Evolutionary conservation across 768 basidiomycete species (phyloP).

Genomic region (Psilocybe subaeruginosa): DNA sequence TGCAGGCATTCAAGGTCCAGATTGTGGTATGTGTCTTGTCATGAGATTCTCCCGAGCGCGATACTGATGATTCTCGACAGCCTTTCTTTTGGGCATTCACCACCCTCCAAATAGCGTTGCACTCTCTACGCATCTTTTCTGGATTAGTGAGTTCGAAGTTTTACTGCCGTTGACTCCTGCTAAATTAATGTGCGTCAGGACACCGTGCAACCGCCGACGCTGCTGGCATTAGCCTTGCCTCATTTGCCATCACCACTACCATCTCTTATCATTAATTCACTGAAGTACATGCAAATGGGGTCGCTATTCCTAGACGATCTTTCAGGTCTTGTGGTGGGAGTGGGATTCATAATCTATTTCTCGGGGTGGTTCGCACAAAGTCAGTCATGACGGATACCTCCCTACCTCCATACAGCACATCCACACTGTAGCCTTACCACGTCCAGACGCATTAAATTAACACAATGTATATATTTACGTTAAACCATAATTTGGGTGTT

Average conservation of each 20-base stretch:
- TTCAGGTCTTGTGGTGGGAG: constrained; percentile 67
- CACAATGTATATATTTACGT: constrained; percentile 17
- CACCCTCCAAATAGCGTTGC: constrained; percentile 69
- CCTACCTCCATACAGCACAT: background rate
- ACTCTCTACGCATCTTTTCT: constrained; percentile 72
- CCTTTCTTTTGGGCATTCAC: constrained; percentile 86
- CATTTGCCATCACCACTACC: constrained; percentile 69
- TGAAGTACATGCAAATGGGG: constrained; percentile 74
- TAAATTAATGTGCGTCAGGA: constrained; percentile 40
- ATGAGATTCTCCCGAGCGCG: background rate
- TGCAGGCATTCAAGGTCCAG: constrained; percentile 46
- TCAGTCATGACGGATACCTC: constrained; percentile 5
- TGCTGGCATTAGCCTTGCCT: constrained; percentile 63
- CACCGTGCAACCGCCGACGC: constrained; percentile 56
- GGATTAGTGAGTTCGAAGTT: constrained; percentile 54
- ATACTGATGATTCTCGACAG: constrained; percentile 34
- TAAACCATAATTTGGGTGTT: constrained; percentile 11
- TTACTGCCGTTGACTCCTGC: background rate
- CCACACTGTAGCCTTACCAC: constrained; percentile 3
- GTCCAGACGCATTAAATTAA: constrained; percentile 15
- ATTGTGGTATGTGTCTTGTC: constrained; percentile 49
- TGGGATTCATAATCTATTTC: constrained; percentile 66
- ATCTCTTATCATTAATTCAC: constrained; percentile 58
- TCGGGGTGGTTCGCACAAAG: constrained; percentile 44
- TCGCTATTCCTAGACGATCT: constrained; percentile 73